Evolutionary conservation across 2,329 filamentous ascomycete species (phyloP), one percentile per base, ranked within the genome.

Genomic region (Trichoderma sp.): DNA sequence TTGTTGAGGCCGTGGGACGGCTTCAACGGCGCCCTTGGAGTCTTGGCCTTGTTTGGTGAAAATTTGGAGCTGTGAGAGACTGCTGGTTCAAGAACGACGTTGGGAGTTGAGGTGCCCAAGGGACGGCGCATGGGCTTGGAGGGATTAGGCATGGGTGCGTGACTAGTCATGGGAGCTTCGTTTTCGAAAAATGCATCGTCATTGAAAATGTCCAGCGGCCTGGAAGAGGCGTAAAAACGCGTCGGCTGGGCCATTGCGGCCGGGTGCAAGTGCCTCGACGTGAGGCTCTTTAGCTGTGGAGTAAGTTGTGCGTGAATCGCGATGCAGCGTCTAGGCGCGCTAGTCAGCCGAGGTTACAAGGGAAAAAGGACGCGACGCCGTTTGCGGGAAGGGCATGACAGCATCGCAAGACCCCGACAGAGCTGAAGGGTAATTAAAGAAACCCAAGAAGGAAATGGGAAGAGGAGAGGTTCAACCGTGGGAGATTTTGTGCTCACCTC

Each of bases 41-140:
- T 86, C 53, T 81, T 81, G 74, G 85, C 80, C 81, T 96, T 96
- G 75, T 86, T 87, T 13, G 92, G 93, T 67, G 92, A 96, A 69
- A 85, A 85, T 76, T 83, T 85, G 75, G 85, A 81, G 74, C 83
- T 78, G 70, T 84, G 79, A 70, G 84, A 78, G 73, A 83, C 79
- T 72, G 87, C 84, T 29, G 91, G 90, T 73, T 91, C 89, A 74
- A 95, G 85, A 68, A 90, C 81, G 74, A 90, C 85, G 79, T 92
- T 92, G 71, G 85, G 83, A 80, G 85, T 86, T 74, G 85, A 80
- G 72, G 76, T 82, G 73, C 82, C 80, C 13, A 87, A 79, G 33
- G 85, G 83, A 58, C 84, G 82, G 65, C 84, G 82, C 40, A 81
- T 77, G 31, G 83, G 81, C 71, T 83, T 86, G 62, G 81, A 76